Base-by-base conservation (phyloP, 139 green algal species). In the Picochlorum sp. region DNA sequence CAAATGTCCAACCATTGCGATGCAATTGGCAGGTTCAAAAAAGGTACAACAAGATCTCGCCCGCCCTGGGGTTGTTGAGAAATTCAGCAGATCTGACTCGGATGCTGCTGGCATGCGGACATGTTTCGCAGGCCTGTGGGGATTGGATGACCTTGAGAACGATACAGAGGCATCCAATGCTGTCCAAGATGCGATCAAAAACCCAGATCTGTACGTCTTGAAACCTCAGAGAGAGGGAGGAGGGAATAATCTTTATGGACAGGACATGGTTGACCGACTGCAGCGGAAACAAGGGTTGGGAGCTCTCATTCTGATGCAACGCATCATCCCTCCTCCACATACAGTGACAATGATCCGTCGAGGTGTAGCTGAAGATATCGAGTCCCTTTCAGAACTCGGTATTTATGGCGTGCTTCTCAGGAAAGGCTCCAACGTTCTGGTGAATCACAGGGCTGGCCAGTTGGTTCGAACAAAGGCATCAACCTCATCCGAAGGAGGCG, bases 271-370 rank as follows among this genome's bases (percentile, higher is more conserved):
- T 16, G 49, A 60, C 6, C 62, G 49, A 49, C 76, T 95, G 52
- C 45, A 74, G 32, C 38, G 44, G 6, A 78, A 54, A 18, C 54
- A 68, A 24, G 80, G 79, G 3, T 73, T 96, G 16, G 81, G 75
- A 3, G 91, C 86, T 20, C 97, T 88, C 76, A 95, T 98, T 60
- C 77, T 98, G 16, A 98, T 98, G 93, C 85, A 98, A 78, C 77
- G 89, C 41, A 98, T 98, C 66, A 62, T 82, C 57, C 90, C 92
- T 38, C 88, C 89, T 2, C 51, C 76, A 16, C 71, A 63, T 68
- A 83, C 61, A 59, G 47, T 74, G 4, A 23, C 72, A 11, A 78
- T 94, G 76, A 69, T 94, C 38, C 68, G 89, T 8, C 66, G 79
- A 1, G 92, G 92, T 2, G 15, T 77, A 28, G 80, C 76, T 37